Evolutionary conservation across 164 flowering plant species (phyloP).

Genomic region (Akebia trifoliata): DNA sequence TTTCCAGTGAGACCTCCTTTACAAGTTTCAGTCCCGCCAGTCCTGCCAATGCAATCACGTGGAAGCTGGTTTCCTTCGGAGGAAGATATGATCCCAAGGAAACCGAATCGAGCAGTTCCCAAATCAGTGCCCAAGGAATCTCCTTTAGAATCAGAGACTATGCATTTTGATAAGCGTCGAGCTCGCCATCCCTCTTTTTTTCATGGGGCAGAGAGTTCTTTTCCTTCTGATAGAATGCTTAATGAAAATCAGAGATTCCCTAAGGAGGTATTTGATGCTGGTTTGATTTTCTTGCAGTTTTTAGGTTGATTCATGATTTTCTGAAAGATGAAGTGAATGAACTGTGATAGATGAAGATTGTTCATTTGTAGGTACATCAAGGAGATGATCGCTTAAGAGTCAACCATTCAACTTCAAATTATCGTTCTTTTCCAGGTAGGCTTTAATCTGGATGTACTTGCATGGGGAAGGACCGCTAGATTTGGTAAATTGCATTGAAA

Average conservation of each 20-base stretch:
- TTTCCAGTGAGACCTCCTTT: constrained; percentile 57
- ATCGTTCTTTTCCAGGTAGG: constrained; percentile 56
- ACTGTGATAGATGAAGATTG: neutral
- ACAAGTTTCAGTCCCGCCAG: constrained; percentile 50
- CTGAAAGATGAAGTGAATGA: neutral
- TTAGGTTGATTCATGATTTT: neutral
- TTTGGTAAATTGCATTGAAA: too few species aligned
- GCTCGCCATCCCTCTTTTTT: constrained; percentile 52
- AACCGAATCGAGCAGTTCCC: constrained; percentile 31
- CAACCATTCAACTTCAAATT: constrained; percentile 34
- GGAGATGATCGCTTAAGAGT: constrained; percentile 57
- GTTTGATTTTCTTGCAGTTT: neutral
- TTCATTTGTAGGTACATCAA: constrained; percentile 43
- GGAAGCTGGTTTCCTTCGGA: constrained; percentile 65
- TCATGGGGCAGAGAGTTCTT: constrained; percentile 48
- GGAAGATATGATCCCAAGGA: constrained; percentile 67
- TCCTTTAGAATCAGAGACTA: constrained; percentile 45
- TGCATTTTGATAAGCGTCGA: constrained; percentile 51
- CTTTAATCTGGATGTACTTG: constrained; percentile 5
- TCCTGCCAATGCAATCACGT: constrained; percentile 42
- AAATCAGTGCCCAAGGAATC: constrained; percentile 44
- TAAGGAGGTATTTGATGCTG: constrained; percentile 29
- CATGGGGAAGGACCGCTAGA: too few species aligned
- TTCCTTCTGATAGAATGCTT: constrained; percentile 16
- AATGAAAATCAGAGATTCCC: constrained; percentile 54